Evolutionary conservation across 768 basidiomycete genomes (phyloP), one percentile per base, ranked within the genome.

Genomic region (Tulasnella sp.): DNA sequence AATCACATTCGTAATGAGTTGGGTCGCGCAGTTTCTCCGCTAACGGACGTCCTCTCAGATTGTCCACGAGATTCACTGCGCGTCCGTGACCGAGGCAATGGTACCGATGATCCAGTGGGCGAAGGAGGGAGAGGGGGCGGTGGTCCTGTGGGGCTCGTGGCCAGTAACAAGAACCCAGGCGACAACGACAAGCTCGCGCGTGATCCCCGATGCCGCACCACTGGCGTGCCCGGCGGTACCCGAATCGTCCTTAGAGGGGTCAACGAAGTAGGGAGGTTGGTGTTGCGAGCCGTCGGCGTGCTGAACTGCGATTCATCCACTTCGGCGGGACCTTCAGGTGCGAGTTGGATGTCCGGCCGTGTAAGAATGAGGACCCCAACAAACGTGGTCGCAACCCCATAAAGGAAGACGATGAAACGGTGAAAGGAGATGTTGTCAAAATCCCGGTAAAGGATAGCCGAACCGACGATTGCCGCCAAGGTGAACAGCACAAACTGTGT

Each of bases 401-500:
- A 94, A 29, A 93, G 80, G 83, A 96, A 96, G 7, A 91, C 93
- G 49, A 94, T 85, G 77, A 93, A 87, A 80, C 92, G 89, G 81
- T 95, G 91, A 81, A 95, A 92, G 12, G 88, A 87, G 15, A 93
- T 90, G 77, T 88, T 89, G 79, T 89, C 87, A 84, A 99, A 99
- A 82, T 99, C 97, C 34, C 93, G 92, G 81, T 97, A 99, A 1
- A 99, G 87, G 19, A 99, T 91, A 1, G 93, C 94, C 4, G 94
- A 96, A 36, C 96, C 97, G 75, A 93, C 85, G 79, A 99, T 96
- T 5, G 94, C 94, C 5, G 93, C 94, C 42, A 99, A 86, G 34
- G 93, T 96, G 85, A 99, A 99, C 75, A 95, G 86, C 38, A 97
- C 94, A 82, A 97, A 99, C 85, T 98, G 96, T 17, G 91, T 91